Conservation (phyloP, 2,329 filamentous ascomycete species). For the Cercospora berteroae region DNA sequence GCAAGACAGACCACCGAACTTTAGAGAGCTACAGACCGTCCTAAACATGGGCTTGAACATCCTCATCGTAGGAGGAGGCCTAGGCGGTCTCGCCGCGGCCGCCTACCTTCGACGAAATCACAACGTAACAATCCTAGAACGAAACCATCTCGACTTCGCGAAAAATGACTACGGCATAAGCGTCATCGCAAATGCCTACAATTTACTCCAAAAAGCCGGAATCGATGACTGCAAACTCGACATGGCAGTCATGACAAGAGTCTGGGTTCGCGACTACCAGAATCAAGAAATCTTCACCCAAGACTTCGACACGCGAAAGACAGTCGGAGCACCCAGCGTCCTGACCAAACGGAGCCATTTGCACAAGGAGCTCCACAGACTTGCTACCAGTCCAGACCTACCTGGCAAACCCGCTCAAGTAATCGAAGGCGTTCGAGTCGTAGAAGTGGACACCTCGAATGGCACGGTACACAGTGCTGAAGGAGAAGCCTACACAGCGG, state of each 20-base stretch:
- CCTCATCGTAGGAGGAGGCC: constrained; percentile 12
- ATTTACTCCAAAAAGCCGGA: constrained; percentile 12
- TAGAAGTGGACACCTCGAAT: constrained; percentile 1
- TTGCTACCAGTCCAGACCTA: constrained; percentile 14
- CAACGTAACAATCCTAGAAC: constrained; percentile 13
- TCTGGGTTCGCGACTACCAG: constrained; percentile 2
- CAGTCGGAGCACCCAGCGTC: constrained; percentile 10
- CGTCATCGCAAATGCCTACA: constrained; percentile 16
- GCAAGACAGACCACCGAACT: background rate
- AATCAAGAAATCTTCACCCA: constrained; percentile 8
- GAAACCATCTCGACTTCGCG: constrained; percentile 10
- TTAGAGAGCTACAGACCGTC: background rate
- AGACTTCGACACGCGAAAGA: constrained; percentile 17
- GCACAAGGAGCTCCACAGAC: constrained; percentile 10
- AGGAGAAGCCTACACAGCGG: constrained; percentile 6
- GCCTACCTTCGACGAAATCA: constrained; percentile 11
- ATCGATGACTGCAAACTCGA: constrained; percentile 12
- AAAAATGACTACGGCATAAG: constrained; percentile 16
- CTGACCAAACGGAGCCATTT: constrained; percentile 14
- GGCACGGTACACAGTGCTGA: constrained; percentile 2
- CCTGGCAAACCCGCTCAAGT: constrained; percentile 10
- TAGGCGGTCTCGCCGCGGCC: constrained; percentile 8
- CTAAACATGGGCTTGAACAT: constrained; percentile 9
- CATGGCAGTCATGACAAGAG: constrained; percentile 11
- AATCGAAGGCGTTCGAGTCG: constrained; percentile 3